Evolutionary conservation across 2,329 filamentous ascomycete species (phyloP).

Genomic region (Ceratocystis cubensis): DNA sequence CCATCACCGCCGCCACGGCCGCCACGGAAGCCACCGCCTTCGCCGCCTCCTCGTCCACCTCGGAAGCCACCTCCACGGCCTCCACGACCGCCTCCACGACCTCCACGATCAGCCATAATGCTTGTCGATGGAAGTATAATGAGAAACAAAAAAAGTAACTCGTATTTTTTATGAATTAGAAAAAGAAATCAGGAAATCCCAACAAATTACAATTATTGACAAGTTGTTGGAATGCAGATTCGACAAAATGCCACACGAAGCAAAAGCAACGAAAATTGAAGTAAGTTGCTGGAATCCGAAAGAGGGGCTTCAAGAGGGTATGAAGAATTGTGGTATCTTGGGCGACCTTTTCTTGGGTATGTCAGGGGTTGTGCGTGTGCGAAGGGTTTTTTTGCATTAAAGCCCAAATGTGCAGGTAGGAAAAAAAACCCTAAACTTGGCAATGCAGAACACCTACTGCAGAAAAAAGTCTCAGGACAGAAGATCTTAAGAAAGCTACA

Average conservation of each 20-base stretch:
- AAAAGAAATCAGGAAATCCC: background rate
- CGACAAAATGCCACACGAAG: background rate
- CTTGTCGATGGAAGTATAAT: background rate
- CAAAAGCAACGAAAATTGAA: background rate
- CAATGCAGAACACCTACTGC: no score
- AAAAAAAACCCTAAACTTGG: background rate
- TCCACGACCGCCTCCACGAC: constrained; percentile 17
- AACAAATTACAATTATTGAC: background rate
- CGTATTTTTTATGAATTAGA: background rate
- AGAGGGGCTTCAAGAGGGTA: background rate
- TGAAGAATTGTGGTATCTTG: no score
- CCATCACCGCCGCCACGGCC: constrained; percentile 22
- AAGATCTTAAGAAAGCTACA: background rate
- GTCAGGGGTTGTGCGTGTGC: background rate
- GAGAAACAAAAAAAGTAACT: background rate
- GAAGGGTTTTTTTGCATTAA: no score
- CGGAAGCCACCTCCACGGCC: constrained; percentile 21
- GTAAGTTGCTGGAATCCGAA: background rate
- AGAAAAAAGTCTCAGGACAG: no score
- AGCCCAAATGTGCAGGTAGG: background rate
- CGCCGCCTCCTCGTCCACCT: constrained; percentile 23
- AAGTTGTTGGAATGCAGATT: background rate
- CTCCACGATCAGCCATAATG: constrained; percentile 18
- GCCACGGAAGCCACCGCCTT: constrained; percentile 22
- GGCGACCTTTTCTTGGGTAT: background rate